Conservation (phyloP, 129 eudicot genomes). For the Ambrosia artemisiifolia region DNA sequence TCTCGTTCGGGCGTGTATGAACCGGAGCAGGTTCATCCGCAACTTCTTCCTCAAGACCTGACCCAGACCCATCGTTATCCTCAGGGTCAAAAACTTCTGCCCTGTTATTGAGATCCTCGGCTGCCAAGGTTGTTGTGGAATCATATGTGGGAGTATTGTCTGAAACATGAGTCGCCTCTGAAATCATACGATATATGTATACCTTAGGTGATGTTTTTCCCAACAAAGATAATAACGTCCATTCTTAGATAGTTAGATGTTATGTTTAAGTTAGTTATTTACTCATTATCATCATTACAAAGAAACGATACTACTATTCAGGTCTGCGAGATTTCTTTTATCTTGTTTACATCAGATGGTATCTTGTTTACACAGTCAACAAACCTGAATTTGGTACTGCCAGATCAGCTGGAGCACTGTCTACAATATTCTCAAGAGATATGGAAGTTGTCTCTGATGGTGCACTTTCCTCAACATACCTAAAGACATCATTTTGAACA, state of each 20-base stretch:
- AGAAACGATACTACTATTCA: too few species aligned
- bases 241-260: neutral
- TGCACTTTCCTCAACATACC: slow-evolving; percentile 54
- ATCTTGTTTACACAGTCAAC: slow-evolving; percentile 35
- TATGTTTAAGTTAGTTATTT: slow-evolving; percentile 6
- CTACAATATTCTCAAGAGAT: slow-evolving; percentile 23
- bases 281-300: neutral
- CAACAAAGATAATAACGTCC: neutral
- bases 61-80: slow-evolving; percentile 33
- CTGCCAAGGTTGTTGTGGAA: slow-evolving; percentile 27
- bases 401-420: slow-evolving; percentile 18
- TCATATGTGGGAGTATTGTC: slow-evolving; percentile 31
- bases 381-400: slow-evolving; percentile 52
- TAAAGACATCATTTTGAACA: slow-evolving; percentile 72
- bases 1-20: slow-evolving; percentile 25
- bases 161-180: slow-evolving; percentile 40
- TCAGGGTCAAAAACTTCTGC: slow-evolving; percentile 46
- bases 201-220: neutral
- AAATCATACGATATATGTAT: slow-evolving; percentile 18
- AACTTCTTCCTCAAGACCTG: slow-evolving; percentile 46
- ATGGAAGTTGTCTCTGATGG: slow-evolving; percentile 27
- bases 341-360: too few species aligned
- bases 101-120: slow-evolving; percentile 36
- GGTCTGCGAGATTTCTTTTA: too few species aligned
- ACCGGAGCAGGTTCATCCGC: slow-evolving; percentile 31